Evolutionary conservation across 2,329 filamentous ascomycete genomes (phyloP).

Genomic region (Alternaria sp.): DNA sequence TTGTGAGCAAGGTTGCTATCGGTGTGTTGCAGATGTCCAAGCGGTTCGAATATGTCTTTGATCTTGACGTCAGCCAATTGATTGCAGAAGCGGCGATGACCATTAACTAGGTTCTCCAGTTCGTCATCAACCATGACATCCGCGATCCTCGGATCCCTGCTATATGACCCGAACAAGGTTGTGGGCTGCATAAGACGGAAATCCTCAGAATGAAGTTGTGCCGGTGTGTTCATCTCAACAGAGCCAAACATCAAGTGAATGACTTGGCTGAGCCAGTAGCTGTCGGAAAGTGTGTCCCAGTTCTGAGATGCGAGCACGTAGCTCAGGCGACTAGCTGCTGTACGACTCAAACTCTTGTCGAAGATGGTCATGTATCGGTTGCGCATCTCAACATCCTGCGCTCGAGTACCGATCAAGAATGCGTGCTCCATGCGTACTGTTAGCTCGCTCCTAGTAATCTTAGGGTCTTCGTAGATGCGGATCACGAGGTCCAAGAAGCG

Average conservation of each 20-base stretch:
- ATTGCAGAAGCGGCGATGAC: constrained; percentile 81
- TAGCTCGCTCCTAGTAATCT: constrained; percentile 91
- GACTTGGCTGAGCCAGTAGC: constrained; percentile 96
- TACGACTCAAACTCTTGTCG: constrained; percentile 91
- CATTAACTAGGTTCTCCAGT: constrained; percentile 78
- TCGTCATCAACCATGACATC: constrained; percentile 81
- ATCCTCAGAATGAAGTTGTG: constrained; percentile 83
- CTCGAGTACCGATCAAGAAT: constrained; percentile 93
- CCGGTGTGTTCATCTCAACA: constrained; percentile 81
- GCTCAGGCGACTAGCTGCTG: constrained; percentile 84
- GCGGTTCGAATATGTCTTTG: constrained; percentile 86
- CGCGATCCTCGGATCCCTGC: constrained; percentile 69
- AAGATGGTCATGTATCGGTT: constrained; percentile 97
- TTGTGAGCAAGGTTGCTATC: constrained; percentile 83
- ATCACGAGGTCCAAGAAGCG: constrained; percentile 97
- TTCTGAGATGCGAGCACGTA: constrained; percentile 94
- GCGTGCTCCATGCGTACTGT: constrained; percentile 98
- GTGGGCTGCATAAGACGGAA: constrained; percentile 80
- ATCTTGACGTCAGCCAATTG: constrained; percentile 87
- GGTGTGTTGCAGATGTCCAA: constrained; percentile 90
- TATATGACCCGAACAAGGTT: constrained; percentile 75
- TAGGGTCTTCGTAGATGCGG: constrained; percentile 96
- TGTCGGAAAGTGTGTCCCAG: constrained; percentile 94
- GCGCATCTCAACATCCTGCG: constrained; percentile 94
- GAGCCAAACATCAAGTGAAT: constrained; percentile 91